Evolutionary conservation across 257 asterid species (phyloP).

Genomic region (Fraxinus quadrangulata): DNA sequence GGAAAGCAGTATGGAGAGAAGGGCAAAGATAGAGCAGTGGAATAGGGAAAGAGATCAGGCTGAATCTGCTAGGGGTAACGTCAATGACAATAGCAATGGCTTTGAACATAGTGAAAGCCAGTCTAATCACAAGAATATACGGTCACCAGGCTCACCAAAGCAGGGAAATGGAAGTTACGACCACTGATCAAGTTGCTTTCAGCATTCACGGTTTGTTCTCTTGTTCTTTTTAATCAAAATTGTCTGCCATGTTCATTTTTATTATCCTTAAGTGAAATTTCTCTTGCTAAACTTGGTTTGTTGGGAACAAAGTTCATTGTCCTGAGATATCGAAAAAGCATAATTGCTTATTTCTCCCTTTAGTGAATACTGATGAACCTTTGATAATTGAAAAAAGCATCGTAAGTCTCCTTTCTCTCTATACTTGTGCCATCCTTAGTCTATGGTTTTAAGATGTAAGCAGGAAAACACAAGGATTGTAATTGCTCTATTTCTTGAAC

Average conservation of each 20-base stretch:
- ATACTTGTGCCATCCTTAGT: too few species aligned
- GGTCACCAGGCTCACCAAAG: slow-evolving; percentile 33
- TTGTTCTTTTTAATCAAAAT: slow-evolving; percentile 17
- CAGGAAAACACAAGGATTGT: slow-evolving; percentile 26
- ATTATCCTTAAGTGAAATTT: slow-evolving; percentile 12
- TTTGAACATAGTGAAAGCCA: slow-evolving; percentile 37
- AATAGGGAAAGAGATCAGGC: slow-evolving; percentile 69
- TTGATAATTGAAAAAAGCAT: not conserved
- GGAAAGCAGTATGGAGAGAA: slow-evolving; percentile 77
- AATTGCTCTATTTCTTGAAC: slow-evolving; percentile 4
- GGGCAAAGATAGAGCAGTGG: slow-evolving; percentile 85
- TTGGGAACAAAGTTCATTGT: slow-evolving; percentile 56
- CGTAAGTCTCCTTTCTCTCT: slow-evolving; percentile 21
- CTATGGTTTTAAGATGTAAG: slow-evolving; percentile 20
- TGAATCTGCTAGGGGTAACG: slow-evolving; percentile 42
- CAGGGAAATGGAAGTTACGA: slow-evolving; percentile 42
- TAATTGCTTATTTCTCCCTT: slow-evolving; percentile 33
- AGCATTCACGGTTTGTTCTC: slow-evolving; percentile 35
- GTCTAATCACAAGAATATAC: slow-evolving; percentile 30
- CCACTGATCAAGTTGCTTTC: slow-evolving; percentile 29
- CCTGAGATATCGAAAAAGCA: slow-evolving; percentile 39
- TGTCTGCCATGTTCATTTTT: slow-evolving; percentile 20
- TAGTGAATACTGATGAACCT: not conserved
- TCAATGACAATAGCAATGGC: slow-evolving; percentile 38
- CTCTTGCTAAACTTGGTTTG: slow-evolving; percentile 24